A percentile compares a stretch with the other conserved stretches of the same genome.
phyloP scores from a whole-genome alignment of 768 basidiomycete species.

The Suillus bovinus region DNA sequence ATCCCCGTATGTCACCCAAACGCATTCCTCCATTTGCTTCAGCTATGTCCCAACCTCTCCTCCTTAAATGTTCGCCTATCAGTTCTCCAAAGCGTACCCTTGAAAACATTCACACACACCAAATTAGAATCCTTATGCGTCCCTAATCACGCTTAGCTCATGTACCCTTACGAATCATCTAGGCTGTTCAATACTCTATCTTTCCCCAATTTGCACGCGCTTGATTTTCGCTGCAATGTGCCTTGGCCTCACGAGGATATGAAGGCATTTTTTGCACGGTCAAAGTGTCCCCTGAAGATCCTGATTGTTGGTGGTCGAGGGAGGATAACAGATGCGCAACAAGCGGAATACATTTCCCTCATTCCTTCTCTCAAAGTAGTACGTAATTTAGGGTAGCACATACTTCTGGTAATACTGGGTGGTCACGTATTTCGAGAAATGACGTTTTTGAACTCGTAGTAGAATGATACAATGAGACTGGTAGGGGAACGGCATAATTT shows the following conservation, averaged over 20 bases:
- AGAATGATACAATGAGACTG: background rate
- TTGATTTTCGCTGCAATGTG: slow-evolving; percentile 8
- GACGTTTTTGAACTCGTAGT: background rate
- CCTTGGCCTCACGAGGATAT: slow-evolving; percentile 18
- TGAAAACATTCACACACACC: slow-evolving; percentile 11
- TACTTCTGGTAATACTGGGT: background rate
- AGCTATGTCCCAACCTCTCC: slow-evolving; percentile 21
- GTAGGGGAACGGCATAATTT: background rate
- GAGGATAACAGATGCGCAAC: slow-evolving; percentile 17
- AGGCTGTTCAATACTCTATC: slow-evolving; percentile 17
- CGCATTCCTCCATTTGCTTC: slow-evolving; percentile 8
- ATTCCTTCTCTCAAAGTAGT: slow-evolving; percentile 20
- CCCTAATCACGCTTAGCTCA: background rate
- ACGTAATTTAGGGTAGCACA: background rate
- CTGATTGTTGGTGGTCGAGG: slow-evolving; percentile 17
- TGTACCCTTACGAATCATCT: slow-evolving; percentile 12
- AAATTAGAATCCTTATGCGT: slow-evolving; percentile 15
- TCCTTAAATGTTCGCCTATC: slow-evolving; percentile 12
- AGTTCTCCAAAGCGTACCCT: background rate
- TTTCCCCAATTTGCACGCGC: slow-evolving; percentile 14
- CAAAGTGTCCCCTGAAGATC: slow-evolving; percentile 21
- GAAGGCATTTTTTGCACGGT: slow-evolving; percentile 20
- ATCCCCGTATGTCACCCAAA: slow-evolving; percentile 1
- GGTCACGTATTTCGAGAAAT: background rate
- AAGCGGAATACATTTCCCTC: slow-evolving; percentile 14